These are phyloP conservation scores for Phlyctochytrium arcticum DNA, from an alignment of 192 early-diverging fungal genomes.

Conservation along the genomic window DNA sequence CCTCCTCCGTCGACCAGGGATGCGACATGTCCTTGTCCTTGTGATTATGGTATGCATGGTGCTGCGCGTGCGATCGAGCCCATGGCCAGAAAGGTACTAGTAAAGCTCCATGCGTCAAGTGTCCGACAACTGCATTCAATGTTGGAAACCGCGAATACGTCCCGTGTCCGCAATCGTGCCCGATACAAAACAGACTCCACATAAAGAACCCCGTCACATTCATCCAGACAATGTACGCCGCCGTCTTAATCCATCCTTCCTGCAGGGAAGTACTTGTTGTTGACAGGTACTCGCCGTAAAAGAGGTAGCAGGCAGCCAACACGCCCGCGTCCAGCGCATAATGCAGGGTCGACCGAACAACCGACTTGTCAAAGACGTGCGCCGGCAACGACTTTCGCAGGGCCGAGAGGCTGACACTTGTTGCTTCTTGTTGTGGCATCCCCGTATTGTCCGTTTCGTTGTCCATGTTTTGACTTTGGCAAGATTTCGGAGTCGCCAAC, in stretches of 20 bases:
- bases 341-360: conserved; percentile 21
- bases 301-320: conserved; percentile 23
- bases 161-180: conserved; percentile 44
- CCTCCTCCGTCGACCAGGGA: conserved; percentile 26
- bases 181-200: conserved; percentile 44
- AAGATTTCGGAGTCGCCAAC: no score
- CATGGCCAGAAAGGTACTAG: conserved; percentile 45
- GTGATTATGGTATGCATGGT: conserved; percentile 43
- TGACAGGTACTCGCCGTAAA: conserved; percentile 20
- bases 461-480: no score
- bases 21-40: conserved; percentile 43
- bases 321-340: conserved; percentile 29
- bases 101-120: conserved; percentile 39
- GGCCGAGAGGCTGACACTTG: conserved; percentile 29
- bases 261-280: background rate
- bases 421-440: no score
- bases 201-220: conserved; percentile 35
- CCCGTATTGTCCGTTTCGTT: no score
- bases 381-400: conserved; percentile 37
- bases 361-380: conserved; percentile 36
- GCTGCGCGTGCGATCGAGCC: conserved; percentile 38
- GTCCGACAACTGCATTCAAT: conserved; percentile 39
- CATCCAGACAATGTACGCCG: conserved; percentile 13
- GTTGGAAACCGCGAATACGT: conserved; percentile 30
- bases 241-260: no score